Evolutionary conservation across 2,329 filamentous ascomycete species (phyloP), one percentile per base, ranked within the genome.

Genomic region (Curvularia verruculosa): DNA sequence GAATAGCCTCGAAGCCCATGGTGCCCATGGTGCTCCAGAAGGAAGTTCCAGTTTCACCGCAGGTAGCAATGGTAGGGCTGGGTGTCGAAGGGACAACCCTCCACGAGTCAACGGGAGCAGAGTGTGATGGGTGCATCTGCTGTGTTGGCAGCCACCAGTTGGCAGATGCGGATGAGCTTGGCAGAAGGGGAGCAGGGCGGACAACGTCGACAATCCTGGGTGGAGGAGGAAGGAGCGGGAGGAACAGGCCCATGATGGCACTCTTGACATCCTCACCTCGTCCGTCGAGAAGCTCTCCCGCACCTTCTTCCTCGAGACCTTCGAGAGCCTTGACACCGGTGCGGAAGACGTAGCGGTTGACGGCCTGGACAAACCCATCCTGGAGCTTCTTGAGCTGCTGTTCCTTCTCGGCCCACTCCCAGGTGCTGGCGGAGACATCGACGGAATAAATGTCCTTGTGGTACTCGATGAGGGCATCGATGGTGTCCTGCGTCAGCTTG

Each of bases 381-480:
- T 98, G 95, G 70, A 98, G 84, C 83, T 96, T 97, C 87, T 96
- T 97, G 81, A 96, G 85, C 75, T 98, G 94, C 68, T 89, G 85
- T 71, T 97, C 93, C 85, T 98, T 98, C 79, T 97, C 94, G 39
- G 92, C 88, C 95, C 95, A 99, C 78, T 91, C 88, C 83, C 92
- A 96, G 49, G 92, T 96, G 77, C 84, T 91, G 70, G 92, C 91
- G 66, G 92, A 91, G 70, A 91, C 89, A 76, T 99, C 91, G 71
- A 93, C 85, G 68, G 91, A 96, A 83, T 96, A 93, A 69, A 98
- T 85, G 64, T 97, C 91, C 83, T 95, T 93, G 85, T 99, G 95
- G 78, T 96, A 96, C 76, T 96, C 91, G 76, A 96, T 89, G 64
- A 99, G 86, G 50, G 90, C 81, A 72, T 96, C 92, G 80, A 99